Conservation (phyloP, 208 protist species). For the Leishmania mexicana region DNA sequence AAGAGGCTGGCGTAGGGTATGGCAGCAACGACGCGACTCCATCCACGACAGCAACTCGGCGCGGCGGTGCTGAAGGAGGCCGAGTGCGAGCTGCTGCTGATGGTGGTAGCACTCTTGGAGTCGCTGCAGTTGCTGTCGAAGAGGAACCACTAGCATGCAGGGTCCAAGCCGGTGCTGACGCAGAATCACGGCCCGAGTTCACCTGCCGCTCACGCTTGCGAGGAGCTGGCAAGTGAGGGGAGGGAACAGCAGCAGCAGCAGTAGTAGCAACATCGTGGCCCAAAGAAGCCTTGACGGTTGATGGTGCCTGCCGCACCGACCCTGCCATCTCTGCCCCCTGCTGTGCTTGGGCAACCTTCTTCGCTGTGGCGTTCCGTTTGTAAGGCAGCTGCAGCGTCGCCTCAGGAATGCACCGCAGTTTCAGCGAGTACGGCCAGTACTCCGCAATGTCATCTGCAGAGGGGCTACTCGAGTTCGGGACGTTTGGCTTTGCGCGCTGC, state of each 20-base stretch:
- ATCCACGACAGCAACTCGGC: constrained; percentile 12
- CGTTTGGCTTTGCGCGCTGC: not conserved
- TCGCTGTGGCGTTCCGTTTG: not conserved
- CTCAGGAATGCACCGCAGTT: constrained; percentile 46
- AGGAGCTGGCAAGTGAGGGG: not conserved
- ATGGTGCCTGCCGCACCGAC: not conserved
- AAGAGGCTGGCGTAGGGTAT: constrained; percentile 47
- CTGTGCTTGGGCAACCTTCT: not conserved
- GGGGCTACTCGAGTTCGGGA: not conserved
- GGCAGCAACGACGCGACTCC: constrained; percentile 32
- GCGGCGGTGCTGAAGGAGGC: not conserved
- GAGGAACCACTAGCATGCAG: not conserved
- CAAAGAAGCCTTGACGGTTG: not conserved
- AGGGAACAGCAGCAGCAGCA: not conserved
- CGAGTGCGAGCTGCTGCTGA: not conserved
- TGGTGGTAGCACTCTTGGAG: not conserved
- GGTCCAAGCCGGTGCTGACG: not conserved
- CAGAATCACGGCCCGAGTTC: not conserved
- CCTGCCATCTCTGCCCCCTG: not conserved
- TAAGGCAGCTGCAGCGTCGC: constrained; percentile 18
- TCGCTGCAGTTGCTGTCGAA: not conserved
- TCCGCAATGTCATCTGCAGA: not conserved
- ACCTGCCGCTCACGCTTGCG: not conserved
- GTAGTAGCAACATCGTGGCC: not conserved
- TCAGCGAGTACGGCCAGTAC: constrained; percentile 65